phyloP scores from a whole-genome alignment of 805 yeast species.

The Barnettozyma wickerhamii region DNA sequence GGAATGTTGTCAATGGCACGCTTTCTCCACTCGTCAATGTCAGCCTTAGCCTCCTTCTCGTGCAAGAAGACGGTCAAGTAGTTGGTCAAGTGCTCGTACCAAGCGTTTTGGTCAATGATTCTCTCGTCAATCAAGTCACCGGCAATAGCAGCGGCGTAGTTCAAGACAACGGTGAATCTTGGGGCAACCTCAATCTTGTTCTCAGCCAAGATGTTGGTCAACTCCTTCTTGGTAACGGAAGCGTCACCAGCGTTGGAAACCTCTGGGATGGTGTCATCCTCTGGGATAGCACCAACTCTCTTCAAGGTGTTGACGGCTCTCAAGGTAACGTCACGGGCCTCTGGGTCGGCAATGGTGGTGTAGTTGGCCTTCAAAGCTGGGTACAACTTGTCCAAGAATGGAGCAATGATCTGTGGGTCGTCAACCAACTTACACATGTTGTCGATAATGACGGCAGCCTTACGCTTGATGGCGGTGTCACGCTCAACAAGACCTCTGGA shows the following conservation, averaged over 20 bases:
- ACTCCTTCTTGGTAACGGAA: slow-evolving; percentile 77
- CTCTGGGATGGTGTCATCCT: slow-evolving; percentile 89
- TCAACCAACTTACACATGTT: slow-evolving; percentile 99
- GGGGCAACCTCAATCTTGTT: slow-evolving; percentile 55
- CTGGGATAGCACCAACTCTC: slow-evolving; percentile 98
- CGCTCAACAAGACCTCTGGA: slow-evolving; percentile 99
- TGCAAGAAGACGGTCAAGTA: slow-evolving; percentile 95
- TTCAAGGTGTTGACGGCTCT: slow-evolving; percentile 96
- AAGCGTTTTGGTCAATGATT: slow-evolving; percentile 84
- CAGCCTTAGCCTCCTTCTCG: slow-evolving; percentile 84
- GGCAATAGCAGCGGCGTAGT: slow-evolving; percentile 91
- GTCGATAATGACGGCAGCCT: slow-evolving; percentile 98
- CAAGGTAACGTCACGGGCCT: slow-evolving; percentile 97
- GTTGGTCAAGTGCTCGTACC: slow-evolving; percentile 87
- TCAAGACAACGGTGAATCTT: slow-evolving; percentile 75
- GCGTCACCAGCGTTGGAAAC: slow-evolving; percentile 98
- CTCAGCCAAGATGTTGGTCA: slow-evolving; percentile 66
- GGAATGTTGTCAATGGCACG: slow-evolving; percentile 98
- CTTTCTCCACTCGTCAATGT: slow-evolving; percentile 93
- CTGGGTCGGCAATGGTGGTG: slow-evolving; percentile 98
- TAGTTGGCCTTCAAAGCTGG: slow-evolving; percentile 95
- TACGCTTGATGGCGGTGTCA: slow-evolving; percentile 99
- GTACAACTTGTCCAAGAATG: slow-evolving; percentile 91
- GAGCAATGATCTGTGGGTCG: slow-evolving; percentile 99
- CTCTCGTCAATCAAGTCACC: slow-evolving; percentile 99